These are phyloP conservation scores for Meira miltonrushii DNA, from an alignment of 1,284 basidiomycete genomes.

Conservation along the genomic window DNA sequence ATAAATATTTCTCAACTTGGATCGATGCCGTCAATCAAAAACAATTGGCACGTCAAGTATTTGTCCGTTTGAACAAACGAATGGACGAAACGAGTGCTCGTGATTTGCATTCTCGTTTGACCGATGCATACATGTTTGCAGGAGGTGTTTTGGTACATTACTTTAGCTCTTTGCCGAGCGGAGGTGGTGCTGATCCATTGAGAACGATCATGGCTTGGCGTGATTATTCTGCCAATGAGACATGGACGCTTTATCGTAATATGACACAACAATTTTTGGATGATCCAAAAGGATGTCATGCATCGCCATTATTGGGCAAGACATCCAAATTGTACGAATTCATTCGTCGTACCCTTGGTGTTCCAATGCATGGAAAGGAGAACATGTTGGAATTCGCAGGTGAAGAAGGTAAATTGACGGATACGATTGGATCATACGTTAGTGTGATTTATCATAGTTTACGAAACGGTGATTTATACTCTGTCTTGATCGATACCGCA, in stretches of 20 bases:
- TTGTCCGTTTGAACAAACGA: slow-evolving; percentile 30
- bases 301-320: slow-evolving; percentile 32
- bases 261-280: slow-evolving; percentile 38
- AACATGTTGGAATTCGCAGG: slow-evolving; percentile 37
- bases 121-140: slow-evolving; percentile 38
- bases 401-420: neutral
- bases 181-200: slow-evolving; percentile 41
- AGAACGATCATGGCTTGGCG: slow-evolving; percentile 42
- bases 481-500: slow-evolving; percentile 4
- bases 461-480: slow-evolving; percentile 11
- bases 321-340: slow-evolving; percentile 39
- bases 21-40: slow-evolving; percentile 30
- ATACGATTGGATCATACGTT: slow-evolving; percentile 13
- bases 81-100: slow-evolving; percentile 41
- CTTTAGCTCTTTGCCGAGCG: slow-evolving; percentile 36
- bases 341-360: slow-evolving; percentile 36
- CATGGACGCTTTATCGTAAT: slow-evolving; percentile 28
- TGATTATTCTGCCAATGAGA: slow-evolving; percentile 28
- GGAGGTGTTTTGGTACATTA: slow-evolving; percentile 32
- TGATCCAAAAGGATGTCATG: slow-evolving; percentile 38
- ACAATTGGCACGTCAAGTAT: slow-evolving; percentile 24
- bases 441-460: slow-evolving; percentile 12
- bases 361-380: slow-evolving; percentile 44
- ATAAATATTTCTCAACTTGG: slow-evolving; percentile 37
- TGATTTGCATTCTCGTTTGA: slow-evolving; percentile 32